phyloP scores from a whole-genome alignment of 2,329 filamentous ascomycete genomes.

The Metarhizium brunneum region DNA sequence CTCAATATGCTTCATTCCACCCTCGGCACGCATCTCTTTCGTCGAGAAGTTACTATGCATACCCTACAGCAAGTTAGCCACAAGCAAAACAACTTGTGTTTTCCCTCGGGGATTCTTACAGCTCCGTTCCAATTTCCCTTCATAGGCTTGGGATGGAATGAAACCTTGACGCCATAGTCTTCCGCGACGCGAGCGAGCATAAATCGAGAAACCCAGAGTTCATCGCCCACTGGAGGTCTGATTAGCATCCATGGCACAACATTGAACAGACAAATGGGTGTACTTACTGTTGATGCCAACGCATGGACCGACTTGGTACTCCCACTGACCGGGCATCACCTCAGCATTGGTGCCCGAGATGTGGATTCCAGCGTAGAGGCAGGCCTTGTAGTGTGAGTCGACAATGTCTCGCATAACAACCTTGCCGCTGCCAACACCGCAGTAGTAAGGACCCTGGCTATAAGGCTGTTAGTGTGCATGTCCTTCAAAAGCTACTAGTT shows the following conservation, averaged over 20 bases:
- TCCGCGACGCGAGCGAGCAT: conserved; percentile 84
- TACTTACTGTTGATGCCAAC: conserved; percentile 69
- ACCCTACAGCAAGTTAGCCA: conserved; percentile 22
- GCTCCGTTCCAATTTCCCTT: conserved; percentile 91
- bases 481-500: neutral
- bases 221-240: conserved; percentile 66
- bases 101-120: conserved; percentile 19
- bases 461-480: conserved; percentile 3
- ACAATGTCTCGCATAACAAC: conserved; percentile 98
- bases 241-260: neutral
- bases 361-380: conserved; percentile 78
- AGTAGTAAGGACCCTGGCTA: conserved; percentile 42
- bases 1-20: conserved; percentile 94
- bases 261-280: neutral
- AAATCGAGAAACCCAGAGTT: conserved; percentile 84
- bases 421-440: conserved; percentile 93
- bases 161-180: conserved; percentile 93
- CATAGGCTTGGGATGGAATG: conserved; percentile 92
- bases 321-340: conserved; percentile 86
- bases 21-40: conserved; percentile 77
- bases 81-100: too few species aligned
- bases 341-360: conserved; percentile 99
- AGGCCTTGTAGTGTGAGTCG: conserved; percentile 55
- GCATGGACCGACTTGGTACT: conserved; percentile 93
- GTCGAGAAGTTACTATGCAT: conserved; percentile 93